Conservation (phyloP, 2,329 filamentous ascomycete genomes). For the Neofusicoccum cordaticola region DNA sequence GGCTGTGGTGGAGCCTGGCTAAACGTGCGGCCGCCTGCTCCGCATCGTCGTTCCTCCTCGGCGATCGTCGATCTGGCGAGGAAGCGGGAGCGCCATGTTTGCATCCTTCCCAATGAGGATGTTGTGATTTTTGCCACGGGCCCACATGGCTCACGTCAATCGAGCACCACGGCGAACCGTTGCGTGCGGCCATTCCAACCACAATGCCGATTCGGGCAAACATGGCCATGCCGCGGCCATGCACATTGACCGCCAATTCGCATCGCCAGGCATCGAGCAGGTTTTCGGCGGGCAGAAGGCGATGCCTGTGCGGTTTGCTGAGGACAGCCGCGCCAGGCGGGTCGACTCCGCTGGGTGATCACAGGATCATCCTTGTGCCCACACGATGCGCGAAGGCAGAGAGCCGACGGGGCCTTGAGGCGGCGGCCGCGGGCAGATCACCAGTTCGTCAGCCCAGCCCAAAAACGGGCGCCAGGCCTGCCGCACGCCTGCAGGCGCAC, state of each 20-base stretch:
- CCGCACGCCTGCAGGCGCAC: neutral
- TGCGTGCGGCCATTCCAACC: neutral
- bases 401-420: slow-evolving; percentile 3
- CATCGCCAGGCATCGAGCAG: neutral
- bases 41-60: neutral
- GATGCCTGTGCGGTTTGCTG: neutral
- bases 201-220: neutral
- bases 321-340: neutral
- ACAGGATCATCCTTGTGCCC: slow-evolving; percentile 8
- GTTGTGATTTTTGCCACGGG: slow-evolving; percentile 8
- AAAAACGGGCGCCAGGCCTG: neutral
- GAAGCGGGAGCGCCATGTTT: neutral
- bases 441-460: slow-evolving; percentile 1
- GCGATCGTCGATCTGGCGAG: neutral
- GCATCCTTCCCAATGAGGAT: neutral
- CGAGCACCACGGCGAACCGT: neutral
- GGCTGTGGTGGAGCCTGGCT: neutral
- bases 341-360: neutral
- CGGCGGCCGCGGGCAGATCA: slow-evolving; percentile 7
- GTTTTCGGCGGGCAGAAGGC: neutral
- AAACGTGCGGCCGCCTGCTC: neutral
- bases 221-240: neutral
- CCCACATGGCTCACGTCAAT: slow-evolving; percentile 1
- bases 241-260: neutral
- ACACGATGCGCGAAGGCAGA: neutral